phyloP scores from a whole-genome alignment of 495 filamentous ascomycete genomes.

The Penicillium parvum region DNA sequence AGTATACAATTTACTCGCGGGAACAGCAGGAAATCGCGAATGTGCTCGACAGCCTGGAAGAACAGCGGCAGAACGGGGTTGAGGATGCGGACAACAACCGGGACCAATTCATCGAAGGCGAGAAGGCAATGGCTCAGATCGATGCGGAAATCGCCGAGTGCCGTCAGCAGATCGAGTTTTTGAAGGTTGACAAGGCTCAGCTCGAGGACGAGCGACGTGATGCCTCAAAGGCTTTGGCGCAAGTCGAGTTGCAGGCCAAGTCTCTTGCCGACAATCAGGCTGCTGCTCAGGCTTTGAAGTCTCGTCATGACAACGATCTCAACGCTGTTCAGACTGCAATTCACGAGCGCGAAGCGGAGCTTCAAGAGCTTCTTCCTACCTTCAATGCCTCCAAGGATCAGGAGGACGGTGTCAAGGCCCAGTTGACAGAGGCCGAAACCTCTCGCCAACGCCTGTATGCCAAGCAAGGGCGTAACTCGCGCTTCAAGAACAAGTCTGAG shows the following conservation, averaged over 20 bases:
- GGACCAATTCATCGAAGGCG: conserved; percentile 69
- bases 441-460: conserved; percentile 77
- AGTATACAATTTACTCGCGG: conserved; percentile 89
- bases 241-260: conserved; percentile 81
- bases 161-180: conserved; percentile 75
- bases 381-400: conserved; percentile 70
- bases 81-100: conserved; percentile 80
- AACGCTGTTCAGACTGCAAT: conserved; percentile 72
- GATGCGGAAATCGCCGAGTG: conserved; percentile 74
- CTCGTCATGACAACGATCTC: conserved; percentile 68
- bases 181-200: conserved; percentile 82
- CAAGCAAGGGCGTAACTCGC: conserved; percentile 88
- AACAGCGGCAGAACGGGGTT: conserved; percentile 70
- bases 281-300: conserved; percentile 64
- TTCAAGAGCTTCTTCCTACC: conserved; percentile 66
- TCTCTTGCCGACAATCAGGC: conserved; percentile 74
- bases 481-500: conserved; percentile 82
- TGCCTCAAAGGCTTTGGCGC: conserved; percentile 67
- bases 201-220: conserved; percentile 88
- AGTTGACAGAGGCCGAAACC: conserved; percentile 71
- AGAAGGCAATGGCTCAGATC: conserved; percentile 72
- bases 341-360: conserved; percentile 66
- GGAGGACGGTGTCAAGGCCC: conserved; percentile 62
- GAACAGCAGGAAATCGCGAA: conserved; percentile 75
- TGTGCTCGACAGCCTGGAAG: conserved; percentile 78